Conservation (phyloP, 176 grass and related monocot species). For the Triticum turgidum region DNA sequence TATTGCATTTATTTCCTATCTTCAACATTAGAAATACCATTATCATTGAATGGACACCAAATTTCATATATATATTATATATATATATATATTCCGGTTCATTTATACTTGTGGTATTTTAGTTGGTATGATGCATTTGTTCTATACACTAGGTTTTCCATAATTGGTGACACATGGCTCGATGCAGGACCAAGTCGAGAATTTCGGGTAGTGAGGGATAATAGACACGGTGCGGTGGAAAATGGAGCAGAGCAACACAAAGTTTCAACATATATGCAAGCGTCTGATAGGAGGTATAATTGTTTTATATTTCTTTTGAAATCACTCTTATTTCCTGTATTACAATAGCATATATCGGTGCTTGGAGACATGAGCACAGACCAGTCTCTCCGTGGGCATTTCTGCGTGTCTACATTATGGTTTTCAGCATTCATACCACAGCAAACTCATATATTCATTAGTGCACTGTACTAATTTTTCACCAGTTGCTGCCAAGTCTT, state of each 20-base stretch:
- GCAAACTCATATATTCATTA: neutral
- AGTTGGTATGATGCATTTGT: neutral
- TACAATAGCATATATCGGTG: neutral
- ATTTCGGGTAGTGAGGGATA: constrained; percentile 78
- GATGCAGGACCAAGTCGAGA: constrained; percentile 57
- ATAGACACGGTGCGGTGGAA: constrained; percentile 46
- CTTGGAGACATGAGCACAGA: neutral
- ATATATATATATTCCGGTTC: neutral
- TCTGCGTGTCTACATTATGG: neutral
- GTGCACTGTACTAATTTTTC: neutral
- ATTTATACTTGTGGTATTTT: neutral
- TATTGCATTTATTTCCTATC: neutral
- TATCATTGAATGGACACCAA: neutral
- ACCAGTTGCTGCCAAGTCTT: neutral
- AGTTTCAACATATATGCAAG: constrained; percentile 34
- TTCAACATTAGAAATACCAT: neutral
- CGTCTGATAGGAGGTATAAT: constrained; percentile 55
- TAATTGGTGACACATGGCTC: constrained; percentile 26
- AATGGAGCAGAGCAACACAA: constrained; percentile 34
- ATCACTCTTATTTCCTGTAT: neutral
- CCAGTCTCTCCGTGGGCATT: neutral
- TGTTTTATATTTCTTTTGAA: constrained; percentile 9
- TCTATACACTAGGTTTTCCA: neutral
- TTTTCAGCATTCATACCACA: neutral
- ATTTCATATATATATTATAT: neutral